Evolutionary conservation across 2,329 filamentous ascomycete genomes (phyloP).

Genomic region (Scytalidium lignicola): DNA sequence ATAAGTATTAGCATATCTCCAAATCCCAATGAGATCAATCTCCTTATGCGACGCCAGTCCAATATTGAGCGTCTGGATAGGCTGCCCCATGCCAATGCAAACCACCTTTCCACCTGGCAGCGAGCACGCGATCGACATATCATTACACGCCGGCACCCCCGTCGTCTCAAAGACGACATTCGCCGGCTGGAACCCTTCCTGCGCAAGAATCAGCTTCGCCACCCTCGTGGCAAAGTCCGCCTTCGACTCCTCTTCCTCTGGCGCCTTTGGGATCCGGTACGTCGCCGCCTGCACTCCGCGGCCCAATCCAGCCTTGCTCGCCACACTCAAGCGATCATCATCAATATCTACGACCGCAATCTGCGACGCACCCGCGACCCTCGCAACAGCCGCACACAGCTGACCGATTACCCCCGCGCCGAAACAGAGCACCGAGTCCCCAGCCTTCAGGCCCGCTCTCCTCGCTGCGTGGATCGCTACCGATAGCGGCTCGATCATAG

Average conservation of each 20-base stretch:
- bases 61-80: constrained; percentile 64
- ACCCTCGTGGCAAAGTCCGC: no score
- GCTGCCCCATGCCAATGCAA: constrained; percentile 69
- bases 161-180: no score
- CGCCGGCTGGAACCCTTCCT: no score
- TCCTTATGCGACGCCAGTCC: constrained; percentile 42
- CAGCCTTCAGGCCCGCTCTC: constrained; percentile 37
- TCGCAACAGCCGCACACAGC: constrained; percentile 56
- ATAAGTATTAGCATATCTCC: constrained; percentile 5
- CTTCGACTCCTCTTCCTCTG: no score
- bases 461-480: constrained; percentile 54
- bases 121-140: constrained; percentile 40
- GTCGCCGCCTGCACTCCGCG: no score
- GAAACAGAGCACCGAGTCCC: constrained; percentile 46
- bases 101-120: constrained; percentile 64
- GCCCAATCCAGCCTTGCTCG: no score
- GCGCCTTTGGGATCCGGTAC: no score
- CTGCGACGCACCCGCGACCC: constrained; percentile 53
- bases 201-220: no score
- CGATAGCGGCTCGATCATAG: constrained; percentile 53
- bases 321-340: constrained; percentile 40
- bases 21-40: constrained; percentile 5
- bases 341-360: constrained; percentile 35
- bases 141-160: neutral
- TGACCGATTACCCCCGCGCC: constrained; percentile 59